Conservation (phyloP, 2,329 filamentous ascomycete species). For the Fusarium circinatum region DNA sequence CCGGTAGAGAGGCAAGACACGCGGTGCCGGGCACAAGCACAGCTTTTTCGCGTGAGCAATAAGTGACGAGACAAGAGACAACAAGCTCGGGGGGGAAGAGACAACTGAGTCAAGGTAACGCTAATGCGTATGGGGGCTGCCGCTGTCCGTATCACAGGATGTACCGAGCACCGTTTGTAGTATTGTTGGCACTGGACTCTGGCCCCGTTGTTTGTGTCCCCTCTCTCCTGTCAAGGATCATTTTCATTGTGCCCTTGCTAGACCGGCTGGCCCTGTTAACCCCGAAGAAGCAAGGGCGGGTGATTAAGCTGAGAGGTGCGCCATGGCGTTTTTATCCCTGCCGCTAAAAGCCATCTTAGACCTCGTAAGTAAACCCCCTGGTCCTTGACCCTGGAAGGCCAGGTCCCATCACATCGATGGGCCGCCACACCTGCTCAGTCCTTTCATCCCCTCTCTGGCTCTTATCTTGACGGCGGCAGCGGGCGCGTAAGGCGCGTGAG, state of each 20-base stretch:
- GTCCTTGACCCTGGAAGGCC: background rate
- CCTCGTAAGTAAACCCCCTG: constrained; percentile 10
- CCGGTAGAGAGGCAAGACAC: constrained; percentile 44
- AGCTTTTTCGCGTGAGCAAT: constrained; percentile 36
- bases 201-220: constrained; percentile 5
- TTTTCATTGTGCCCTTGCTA: constrained; percentile 8
- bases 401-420: constrained; percentile 18
- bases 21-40: constrained; percentile 39
- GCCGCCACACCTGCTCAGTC: constrained; percentile 6
- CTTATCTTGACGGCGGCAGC: constrained; percentile 21
- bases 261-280: background rate
- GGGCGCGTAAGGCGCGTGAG: constrained; percentile 42
- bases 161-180: constrained; percentile 40
- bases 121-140: constrained; percentile 34
- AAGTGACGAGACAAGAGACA: constrained; percentile 42
- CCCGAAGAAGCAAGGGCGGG: constrained; percentile 19
- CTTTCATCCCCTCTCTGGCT: constrained; percentile 9
- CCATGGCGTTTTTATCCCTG: constrained; percentile 20
- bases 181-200: constrained; percentile 37
- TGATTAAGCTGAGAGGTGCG: constrained; percentile 2
- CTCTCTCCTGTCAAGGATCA: constrained; percentile 17
- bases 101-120: constrained; percentile 39
- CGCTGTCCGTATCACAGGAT: constrained; percentile 26
- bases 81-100: constrained; percentile 44
- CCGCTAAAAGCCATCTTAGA: constrained; percentile 13